Conservation (phyloP, 768 basidiomycete species). For the Phaeolepiota aurea region DNA sequence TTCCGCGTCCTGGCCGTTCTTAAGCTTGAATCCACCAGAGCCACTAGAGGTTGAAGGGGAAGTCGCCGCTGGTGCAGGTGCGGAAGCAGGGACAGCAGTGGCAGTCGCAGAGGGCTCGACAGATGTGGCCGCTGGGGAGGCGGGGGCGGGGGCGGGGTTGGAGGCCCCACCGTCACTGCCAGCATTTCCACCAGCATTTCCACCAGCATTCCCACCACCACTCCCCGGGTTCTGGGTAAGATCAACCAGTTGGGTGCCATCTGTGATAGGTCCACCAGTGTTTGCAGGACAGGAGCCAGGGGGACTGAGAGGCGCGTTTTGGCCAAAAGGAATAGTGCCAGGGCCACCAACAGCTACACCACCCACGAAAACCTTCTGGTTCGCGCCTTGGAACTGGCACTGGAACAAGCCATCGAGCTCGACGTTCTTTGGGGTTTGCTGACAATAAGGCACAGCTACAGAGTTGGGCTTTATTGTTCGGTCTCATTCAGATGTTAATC, state of each 20-base stretch:
- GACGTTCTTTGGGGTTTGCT: conserved; percentile 34
- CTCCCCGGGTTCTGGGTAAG: conserved; percentile 25
- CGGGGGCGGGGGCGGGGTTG: conserved; percentile 4
- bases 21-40: conserved; percentile 21
- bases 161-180: no score
- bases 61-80: conserved; percentile 2
- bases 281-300: conserved; percentile 40
- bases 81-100: conserved; percentile 11
- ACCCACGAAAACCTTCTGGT: conserved; percentile 32
- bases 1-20: conserved; percentile 46
- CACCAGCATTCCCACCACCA: not conserved
- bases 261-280: conserved; percentile 31
- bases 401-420: conserved; percentile 49
- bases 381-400: conserved; percentile 36
- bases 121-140: conserved; percentile 6
- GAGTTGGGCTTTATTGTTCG: conserved; percentile 41
- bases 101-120: conserved; percentile 3
- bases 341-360: conserved; percentile 16
- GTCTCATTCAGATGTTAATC: not conserved
- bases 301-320: conserved; percentile 24
- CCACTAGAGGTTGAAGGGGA: conserved; percentile 11
- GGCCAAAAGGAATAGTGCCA: conserved; percentile 40
- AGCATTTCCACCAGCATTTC: conserved; percentile 6
- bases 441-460: conserved; percentile 41
- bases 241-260: conserved; percentile 33